Conservation (phyloP, 2,329 filamentous ascomycete genomes). For the Xylaria sp. region DNA sequence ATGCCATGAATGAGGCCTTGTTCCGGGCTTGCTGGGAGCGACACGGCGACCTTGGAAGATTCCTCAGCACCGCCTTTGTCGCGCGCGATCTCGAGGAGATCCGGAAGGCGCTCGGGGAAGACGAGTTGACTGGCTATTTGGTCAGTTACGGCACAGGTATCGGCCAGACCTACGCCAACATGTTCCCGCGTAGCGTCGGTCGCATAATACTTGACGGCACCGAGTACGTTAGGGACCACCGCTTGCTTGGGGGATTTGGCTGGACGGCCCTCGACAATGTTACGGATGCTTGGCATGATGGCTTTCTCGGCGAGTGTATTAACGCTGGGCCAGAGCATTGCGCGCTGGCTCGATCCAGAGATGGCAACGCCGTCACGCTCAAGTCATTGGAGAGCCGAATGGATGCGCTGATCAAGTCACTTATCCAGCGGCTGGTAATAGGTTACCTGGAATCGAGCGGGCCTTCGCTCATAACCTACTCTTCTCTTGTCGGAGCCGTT, state of each 20-base stretch:
- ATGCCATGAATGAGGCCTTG: constrained; percentile 53
- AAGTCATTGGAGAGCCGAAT: constrained; percentile 48
- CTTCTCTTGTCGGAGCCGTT: constrained; percentile 46
- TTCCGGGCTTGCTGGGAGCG: constrained; percentile 51
- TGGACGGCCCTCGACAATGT: constrained; percentile 55
- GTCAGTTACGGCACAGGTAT: constrained; percentile 60
- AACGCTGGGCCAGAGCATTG: constrained; percentile 54
- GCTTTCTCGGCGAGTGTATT: constrained; percentile 57
- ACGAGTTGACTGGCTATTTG: constrained; percentile 55
- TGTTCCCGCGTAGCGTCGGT: constrained; percentile 56
- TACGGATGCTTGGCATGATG: constrained; percentile 55
- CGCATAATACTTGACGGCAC: constrained; percentile 56
- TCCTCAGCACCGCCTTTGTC: constrained; percentile 53
- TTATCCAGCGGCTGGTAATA: constrained; percentile 46
- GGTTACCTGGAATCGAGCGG: constrained; percentile 48
- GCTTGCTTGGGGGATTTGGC: constrained; percentile 52
- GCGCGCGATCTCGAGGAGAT: constrained; percentile 57
- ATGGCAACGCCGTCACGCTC: constrained; percentile 42
- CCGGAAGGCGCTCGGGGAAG: constrained; percentile 51
- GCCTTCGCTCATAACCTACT: constrained; percentile 54
- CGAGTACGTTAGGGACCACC: constrained; percentile 53
- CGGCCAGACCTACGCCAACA: constrained; percentile 56
- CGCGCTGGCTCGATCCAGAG: constrained; percentile 47
- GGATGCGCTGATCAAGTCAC: constrained; percentile 44
- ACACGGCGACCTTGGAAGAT: constrained; percentile 53